Evolutionary conservation across 352 stramenopile genomes (phyloP).

Genomic region (Phytopythium litorale): DNA sequence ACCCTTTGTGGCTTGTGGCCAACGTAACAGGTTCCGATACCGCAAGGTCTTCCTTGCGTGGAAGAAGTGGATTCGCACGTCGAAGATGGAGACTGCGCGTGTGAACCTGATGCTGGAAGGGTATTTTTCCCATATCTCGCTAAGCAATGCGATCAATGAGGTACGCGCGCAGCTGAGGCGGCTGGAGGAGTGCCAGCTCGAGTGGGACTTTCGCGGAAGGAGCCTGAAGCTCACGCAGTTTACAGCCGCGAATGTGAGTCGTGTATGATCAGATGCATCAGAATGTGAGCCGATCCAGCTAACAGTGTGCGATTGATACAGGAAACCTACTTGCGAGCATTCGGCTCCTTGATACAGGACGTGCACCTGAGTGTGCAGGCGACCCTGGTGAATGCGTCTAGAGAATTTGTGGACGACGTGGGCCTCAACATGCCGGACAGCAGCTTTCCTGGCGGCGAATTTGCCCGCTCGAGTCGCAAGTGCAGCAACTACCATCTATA

Average conservation of each 20-base stretch:
- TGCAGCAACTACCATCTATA: conserved; percentile 64
- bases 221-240: conserved; percentile 31
- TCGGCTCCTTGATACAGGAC: not conserved
- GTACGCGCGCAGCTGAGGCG: conserved; percentile 25
- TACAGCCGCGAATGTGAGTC: conserved; percentile 30
- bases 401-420: conserved; percentile 31
- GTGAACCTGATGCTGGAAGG: conserved; percentile 34
- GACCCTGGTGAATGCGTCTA: conserved; percentile 32
- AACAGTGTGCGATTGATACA: not conserved
- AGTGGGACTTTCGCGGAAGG: conserved; percentile 44
- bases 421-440: conserved; percentile 20
- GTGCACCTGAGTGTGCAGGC: conserved; percentile 21
- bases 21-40: conserved; percentile 47
- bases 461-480: conserved; percentile 46
- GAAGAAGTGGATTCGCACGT: conserved; percentile 45
- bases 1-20: not conserved
- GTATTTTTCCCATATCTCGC: conserved; percentile 44
- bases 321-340: not conserved
- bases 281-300: not conserved
- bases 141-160: conserved; percentile 30
- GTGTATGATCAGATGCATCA: not conserved
- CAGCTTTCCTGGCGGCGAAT: conserved; percentile 46
- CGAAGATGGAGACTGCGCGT: conserved; percentile 39
- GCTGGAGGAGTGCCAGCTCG: conserved; percentile 27
- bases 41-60: conserved; percentile 58